phyloP scores from a whole-genome alignment of 2,329 filamentous ascomycete genomes.

The Beauveria bassiana region DNA sequence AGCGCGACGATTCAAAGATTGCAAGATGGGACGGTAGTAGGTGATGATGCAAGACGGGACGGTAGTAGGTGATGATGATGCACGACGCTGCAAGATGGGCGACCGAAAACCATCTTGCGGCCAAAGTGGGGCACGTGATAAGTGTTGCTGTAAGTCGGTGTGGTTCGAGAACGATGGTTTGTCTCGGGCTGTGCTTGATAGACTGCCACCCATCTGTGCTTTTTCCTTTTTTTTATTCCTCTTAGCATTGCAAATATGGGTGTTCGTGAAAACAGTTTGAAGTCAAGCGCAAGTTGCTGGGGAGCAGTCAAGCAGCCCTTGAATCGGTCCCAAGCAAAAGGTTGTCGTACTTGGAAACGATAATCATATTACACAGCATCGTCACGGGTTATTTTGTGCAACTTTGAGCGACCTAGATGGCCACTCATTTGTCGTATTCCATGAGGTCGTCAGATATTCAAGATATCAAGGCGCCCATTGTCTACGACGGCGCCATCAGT shows the following conservation, averaged over 20 bases:
- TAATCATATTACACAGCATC: background rate
- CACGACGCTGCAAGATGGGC: background rate
- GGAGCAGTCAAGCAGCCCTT: background rate
- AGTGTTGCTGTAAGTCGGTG: background rate
- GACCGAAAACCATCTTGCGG: background rate
- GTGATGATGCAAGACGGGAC: background rate
- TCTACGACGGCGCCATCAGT: background rate
- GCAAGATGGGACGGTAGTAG: background rate
- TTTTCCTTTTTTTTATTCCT: background rate
- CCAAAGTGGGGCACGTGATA: constrained; percentile 7
- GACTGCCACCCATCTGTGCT: no score
- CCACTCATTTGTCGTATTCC: background rate
- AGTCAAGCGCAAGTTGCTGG: background rate
- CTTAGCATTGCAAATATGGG: background rate
- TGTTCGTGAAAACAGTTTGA: background rate
- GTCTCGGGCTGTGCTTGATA: no score
- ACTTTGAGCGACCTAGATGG: background rate
- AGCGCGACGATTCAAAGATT: background rate
- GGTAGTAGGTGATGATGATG: background rate
- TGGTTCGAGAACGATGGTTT: background rate
- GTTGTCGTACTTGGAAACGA: background rate
- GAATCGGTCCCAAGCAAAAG: background rate
- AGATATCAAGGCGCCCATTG: background rate
- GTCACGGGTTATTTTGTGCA: background rate
- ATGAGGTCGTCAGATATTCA: background rate